Conservation (phyloP, 1,284 basidiomycete genomes). For the Exsudoporus floridanus region DNA sequence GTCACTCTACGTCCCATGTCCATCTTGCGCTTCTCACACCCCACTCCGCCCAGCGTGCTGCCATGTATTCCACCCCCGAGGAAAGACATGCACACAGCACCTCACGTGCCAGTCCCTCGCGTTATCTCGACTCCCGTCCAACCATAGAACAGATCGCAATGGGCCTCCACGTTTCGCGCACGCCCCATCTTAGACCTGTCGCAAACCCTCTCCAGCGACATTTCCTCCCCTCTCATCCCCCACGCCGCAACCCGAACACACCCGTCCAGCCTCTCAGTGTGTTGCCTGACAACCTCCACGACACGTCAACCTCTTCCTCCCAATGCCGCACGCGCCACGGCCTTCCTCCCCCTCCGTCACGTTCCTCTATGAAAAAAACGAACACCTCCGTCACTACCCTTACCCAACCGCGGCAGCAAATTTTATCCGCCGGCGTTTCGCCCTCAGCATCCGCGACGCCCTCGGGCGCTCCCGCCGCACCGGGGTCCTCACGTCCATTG, state of each 20-base stretch:
- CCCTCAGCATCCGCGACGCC: conserved; percentile 51
- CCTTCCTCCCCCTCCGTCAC: conserved; percentile 52
- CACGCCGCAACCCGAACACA: conserved; percentile 21
- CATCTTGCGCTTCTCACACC: conserved; percentile 10
- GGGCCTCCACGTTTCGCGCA: conserved; percentile 71
- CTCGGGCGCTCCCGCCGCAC: conserved; percentile 41
- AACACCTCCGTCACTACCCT: conserved; percentile 30
- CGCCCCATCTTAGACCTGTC: conserved; percentile 57
- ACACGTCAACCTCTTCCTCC: conserved; percentile 25
- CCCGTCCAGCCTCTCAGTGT: conserved; percentile 2
- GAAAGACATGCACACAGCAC: conserved; percentile 37
- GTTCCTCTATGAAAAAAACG: conserved; percentile 63
- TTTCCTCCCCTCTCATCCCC: conserved; percentile 16
- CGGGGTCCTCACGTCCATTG: conserved; percentile 39
- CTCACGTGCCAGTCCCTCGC: conserved; percentile 40
- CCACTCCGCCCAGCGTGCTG: conserved; percentile 27
- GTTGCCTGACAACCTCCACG: conserved; percentile 22
- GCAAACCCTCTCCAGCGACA: conserved; percentile 20
- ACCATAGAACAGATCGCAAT: conserved; percentile 73
- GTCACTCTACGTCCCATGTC: conserved; percentile 5
- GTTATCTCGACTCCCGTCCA: conserved; percentile 50
- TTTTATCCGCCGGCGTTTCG: conserved; percentile 39
- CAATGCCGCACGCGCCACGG: conserved; percentile 30
- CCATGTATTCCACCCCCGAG: conserved; percentile 55
- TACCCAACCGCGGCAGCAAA: conserved; percentile 39